phyloP scores from a whole-genome alignment of 2,329 filamentous ascomycete species.

The Exophiala phaeomuriformis region DNA sequence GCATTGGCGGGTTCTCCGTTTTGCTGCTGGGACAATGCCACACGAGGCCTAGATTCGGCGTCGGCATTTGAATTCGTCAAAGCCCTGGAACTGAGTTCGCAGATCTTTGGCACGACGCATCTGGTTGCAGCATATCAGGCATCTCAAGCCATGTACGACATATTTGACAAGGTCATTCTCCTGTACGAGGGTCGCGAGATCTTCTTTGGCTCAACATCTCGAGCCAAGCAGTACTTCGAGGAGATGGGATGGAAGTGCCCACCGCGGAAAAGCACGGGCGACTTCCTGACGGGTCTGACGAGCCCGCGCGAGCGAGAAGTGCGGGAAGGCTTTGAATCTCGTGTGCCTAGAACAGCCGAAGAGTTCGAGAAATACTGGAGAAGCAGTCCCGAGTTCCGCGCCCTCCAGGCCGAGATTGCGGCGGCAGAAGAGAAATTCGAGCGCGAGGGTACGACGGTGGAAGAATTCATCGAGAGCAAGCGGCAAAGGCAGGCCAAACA shows the following conservation, averaged over 20 bases:
- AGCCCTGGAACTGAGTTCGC: conserved; percentile 44
- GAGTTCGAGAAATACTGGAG: conserved; percentile 45
- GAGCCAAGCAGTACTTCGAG: conserved; percentile 59
- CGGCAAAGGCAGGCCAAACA: conserved; percentile 50
- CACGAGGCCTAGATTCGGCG: conserved; percentile 47
- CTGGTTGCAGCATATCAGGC: conserved; percentile 53
- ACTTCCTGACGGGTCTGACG: conserved; percentile 59
- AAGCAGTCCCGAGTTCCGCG: conserved; percentile 5
- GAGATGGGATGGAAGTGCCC: conserved; percentile 55
- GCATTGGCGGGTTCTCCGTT: conserved; percentile 31
- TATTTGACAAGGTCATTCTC: conserved; percentile 64
- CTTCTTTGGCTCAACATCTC: conserved; percentile 54
- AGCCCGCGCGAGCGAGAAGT: conserved; percentile 46
- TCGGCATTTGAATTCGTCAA: conserved; percentile 53
- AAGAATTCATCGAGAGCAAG: conserved; percentile 34
- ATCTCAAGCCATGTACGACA: conserved; percentile 46
- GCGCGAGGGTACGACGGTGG: conserved; percentile 51
- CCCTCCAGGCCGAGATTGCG: conserved; percentile 40
- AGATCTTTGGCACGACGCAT: conserved; percentile 44
- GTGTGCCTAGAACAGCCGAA: conserved; percentile 40
- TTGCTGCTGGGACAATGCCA: conserved; percentile 48
- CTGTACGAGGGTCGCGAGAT: conserved; percentile 60
- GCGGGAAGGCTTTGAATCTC: conserved; percentile 36
- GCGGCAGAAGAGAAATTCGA: conserved; percentile 43
- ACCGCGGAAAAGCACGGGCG: conserved; percentile 56